phyloP scores from a whole-genome alignment of 192 early-diverging fungal species.

The Blastocladiella britannica region DNA sequence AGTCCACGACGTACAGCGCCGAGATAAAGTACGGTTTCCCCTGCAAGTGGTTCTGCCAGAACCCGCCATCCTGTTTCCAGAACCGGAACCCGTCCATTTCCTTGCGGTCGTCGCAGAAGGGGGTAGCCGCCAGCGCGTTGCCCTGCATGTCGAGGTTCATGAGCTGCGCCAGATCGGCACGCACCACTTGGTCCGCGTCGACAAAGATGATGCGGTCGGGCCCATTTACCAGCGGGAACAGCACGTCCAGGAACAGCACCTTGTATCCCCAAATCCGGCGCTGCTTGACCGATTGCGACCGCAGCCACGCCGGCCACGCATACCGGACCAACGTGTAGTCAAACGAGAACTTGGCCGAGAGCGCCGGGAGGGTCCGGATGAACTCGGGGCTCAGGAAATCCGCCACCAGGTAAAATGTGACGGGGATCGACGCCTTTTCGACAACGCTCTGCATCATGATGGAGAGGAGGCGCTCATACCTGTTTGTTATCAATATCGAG shows the following conservation, averaged over 20 bases:
- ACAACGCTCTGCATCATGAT: slow-evolving; percentile 94
- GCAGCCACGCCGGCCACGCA: slow-evolving; percentile 96
- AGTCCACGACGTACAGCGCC: slow-evolving; percentile 89
- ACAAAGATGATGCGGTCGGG: slow-evolving; percentile 94
- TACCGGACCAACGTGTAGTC: slow-evolving; percentile 93
- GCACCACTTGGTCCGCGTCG: slow-evolving; percentile 95
- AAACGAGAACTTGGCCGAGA: slow-evolving; percentile 70
- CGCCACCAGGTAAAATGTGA: slow-evolving; percentile 98
- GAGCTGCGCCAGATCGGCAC: slow-evolving; percentile 83
- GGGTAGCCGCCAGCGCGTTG: slow-evolving; percentile 89
- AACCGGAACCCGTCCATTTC: slow-evolving; percentile 96
- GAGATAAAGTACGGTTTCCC: slow-evolving; percentile 89
- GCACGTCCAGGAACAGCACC: slow-evolving; percentile 90
- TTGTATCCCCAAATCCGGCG: slow-evolving; percentile 98
- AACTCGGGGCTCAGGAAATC: slow-evolving; percentile 94
- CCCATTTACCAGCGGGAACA: slow-evolving; percentile 83
- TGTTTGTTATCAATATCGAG: too few species aligned
- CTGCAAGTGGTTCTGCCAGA: slow-evolving; percentile 73
- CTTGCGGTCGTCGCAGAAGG: slow-evolving; percentile 74
- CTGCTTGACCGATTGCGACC: slow-evolving; percentile 81
- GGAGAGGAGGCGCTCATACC: slow-evolving; percentile 91
- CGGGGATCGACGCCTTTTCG: slow-evolving; percentile 61
- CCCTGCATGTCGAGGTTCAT: slow-evolving; percentile 79
- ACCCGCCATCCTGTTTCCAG: slow-evolving; percentile 93
- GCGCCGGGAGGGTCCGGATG: slow-evolving; percentile 61